Conservation (phyloP, 2,329 filamentous ascomycete genomes). For the Phaeosphaeriaceae sp. region DNA sequence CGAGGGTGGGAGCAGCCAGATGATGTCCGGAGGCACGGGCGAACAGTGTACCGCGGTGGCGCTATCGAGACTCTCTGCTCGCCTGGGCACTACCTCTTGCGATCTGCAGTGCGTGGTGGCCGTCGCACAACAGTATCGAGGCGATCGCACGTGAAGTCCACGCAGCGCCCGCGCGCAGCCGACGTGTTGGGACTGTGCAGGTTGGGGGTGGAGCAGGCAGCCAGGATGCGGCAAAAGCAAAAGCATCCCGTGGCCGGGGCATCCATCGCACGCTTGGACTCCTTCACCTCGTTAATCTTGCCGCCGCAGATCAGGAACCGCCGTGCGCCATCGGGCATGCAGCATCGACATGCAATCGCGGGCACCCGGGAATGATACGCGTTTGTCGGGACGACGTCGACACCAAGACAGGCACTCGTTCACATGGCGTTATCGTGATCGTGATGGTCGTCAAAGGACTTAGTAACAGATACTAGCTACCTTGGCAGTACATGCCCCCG, state of each 20-base stretch:
- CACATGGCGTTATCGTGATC: no score
- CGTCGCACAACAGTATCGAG: conserved; percentile 4
- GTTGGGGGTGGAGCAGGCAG: not conserved
- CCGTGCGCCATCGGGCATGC: not conserved
- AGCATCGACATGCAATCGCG: not conserved
- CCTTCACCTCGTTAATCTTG: conserved; percentile 3
- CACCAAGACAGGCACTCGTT: no score
- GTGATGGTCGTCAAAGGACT: no score
- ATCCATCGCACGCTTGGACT: not conserved
- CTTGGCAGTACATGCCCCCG: no score
- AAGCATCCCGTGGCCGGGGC: not conserved
- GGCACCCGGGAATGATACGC: not conserved
- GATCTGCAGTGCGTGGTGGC: conserved; percentile 10
- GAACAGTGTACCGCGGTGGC: conserved; percentile 9
- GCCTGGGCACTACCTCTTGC: conserved; percentile 17
- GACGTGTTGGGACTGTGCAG: conserved; percentile 1
- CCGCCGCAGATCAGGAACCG: conserved; percentile 2
- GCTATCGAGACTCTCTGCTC: conserved; percentile 12
- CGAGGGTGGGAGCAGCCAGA: conserved; percentile 1
- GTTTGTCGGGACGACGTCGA: not conserved
- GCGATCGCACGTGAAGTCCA: not conserved
- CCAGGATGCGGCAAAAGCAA: conserved; percentile 1
- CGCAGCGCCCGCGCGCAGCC: not conserved
- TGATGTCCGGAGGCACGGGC: not conserved
- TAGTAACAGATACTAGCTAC: no score